These are phyloP conservation scores for Metschnikowia orientalis DNA, from an alignment of 805 yeast species.

Conservation along the genomic window DNA sequence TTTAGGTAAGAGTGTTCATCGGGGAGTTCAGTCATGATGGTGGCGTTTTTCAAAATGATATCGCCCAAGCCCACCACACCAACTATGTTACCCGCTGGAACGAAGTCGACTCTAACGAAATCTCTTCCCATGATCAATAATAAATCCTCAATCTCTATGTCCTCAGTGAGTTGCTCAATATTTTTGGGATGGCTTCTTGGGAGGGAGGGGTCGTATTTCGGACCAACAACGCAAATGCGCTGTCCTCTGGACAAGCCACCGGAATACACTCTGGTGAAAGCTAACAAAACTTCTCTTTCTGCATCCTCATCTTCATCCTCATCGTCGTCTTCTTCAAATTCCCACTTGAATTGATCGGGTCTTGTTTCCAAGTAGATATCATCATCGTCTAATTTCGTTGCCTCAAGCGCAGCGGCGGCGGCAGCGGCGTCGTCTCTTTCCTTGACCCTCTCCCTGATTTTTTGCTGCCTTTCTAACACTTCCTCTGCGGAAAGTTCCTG, in stretches of 20 bases:
- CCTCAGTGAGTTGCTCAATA: slow-evolving; percentile 52
- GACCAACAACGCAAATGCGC: slow-evolving; percentile 71
- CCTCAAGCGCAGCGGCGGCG: slow-evolving; percentile 20
- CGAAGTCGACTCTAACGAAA: slow-evolving; percentile 65
- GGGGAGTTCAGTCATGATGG: slow-evolving; percentile 53
- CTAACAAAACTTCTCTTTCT: slow-evolving; percentile 67
- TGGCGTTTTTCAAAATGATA: slow-evolving; percentile 79
- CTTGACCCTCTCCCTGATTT: slow-evolving; percentile 62
- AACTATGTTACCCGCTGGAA: slow-evolving; percentile 92
- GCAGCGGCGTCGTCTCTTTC: slow-evolving; percentile 55
- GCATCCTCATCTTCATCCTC: slow-evolving; percentile 42
- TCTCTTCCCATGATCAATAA: slow-evolving; percentile 92
- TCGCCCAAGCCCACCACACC: slow-evolving; percentile 91
- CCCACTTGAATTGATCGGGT: slow-evolving; percentile 41
- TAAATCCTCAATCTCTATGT: slow-evolving; percentile 61
- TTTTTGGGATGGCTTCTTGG: slow-evolving; percentile 29
- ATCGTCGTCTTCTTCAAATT: slow-evolving; percentile 49
- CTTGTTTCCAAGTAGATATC: slow-evolving; percentile 23
- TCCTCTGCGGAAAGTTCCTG: slow-evolving; percentile 48
- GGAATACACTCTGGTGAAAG: slow-evolving; percentile 83
- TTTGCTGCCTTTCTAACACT: slow-evolving; percentile 55
- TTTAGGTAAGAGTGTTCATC: slow-evolving; percentile 78
- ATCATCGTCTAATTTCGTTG: slow-evolving; percentile 22
- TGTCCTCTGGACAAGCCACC: slow-evolving; percentile 80
- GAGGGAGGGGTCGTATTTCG: slow-evolving; percentile 70